Evolutionary conservation across 2,329 filamentous ascomycete species (phyloP), one percentile per base, ranked within the genome.

Genomic region (Fusarium sp.): DNA sequence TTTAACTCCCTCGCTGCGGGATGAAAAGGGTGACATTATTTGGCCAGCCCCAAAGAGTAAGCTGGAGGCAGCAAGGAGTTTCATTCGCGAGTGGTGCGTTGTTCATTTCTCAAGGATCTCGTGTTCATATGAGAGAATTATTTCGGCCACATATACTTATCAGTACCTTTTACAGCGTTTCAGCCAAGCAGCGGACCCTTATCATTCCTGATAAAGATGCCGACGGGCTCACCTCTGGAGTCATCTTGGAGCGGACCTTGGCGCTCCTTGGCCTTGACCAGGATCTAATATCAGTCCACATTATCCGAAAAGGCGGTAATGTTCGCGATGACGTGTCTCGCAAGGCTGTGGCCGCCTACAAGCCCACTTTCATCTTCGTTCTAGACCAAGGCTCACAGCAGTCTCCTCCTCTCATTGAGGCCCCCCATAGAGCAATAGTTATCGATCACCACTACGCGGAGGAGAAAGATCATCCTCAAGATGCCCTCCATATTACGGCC

Each of bases 171-270:
- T 10, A 14, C 7, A 73, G 71, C 36, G 67, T 62, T 5, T 33
- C 56, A 22, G 60, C 63, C 2, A 51, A 60, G 6, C 24, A 88
- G 64, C 84, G 81, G 38, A 88, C 87, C 1, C 80, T 93, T 20
- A 89, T 93, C 16, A 85, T 92, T 0, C 92, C 92, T 0, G 91
- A 93, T 77, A 93, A 92, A 76, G 91, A 93, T 73, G 90, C 90
- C 4, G 91, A 93, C 79, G 92, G 91, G 0, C 82, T 93, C 4
- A 88, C 88, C 3, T 89, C 91, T 3, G 92, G 91, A 1, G 87
- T 88, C 1, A 92, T 93, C 33, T 78, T 93, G 2, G 84, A 89
- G 64, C 88, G 87, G 63, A 92, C 90, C 0, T 83, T 93, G 5
- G 79, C 87, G 2, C 80, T 88, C 2, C 86, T 93, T 1, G 91